Base-by-base conservation (phyloP, 2,329 filamentous ascomycete genomes). In the Lachnellula suecica region DNA sequence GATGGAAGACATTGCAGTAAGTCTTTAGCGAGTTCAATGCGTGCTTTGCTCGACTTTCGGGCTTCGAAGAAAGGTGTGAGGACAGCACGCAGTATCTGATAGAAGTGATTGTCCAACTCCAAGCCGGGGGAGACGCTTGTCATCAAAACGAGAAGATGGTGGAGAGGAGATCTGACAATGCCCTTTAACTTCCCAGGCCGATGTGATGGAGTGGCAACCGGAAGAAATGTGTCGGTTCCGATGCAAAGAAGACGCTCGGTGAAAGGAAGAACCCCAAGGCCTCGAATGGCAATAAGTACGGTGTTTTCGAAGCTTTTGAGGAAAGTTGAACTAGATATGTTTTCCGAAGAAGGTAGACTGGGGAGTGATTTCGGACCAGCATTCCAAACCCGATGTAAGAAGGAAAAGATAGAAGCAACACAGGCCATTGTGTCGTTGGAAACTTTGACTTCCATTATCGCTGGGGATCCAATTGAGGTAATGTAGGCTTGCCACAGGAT, bases 401-500 rank as follows among this genome's bases (percentile, higher is more conserved):
- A 71, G 38, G 83, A 83, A 45, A 93, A 78, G 20, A 91, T 77
- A 38, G 83, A 78, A 20, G 88, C 86, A 56, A 96, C 79, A 53
- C 92, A 93, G 55, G 84, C 81, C 64, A 89, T 88, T 1, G 91
- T 89, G 56, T 97, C 93, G 11, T 81, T 81, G 0, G 91, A 91
- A 6, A 92, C 85, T 63, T 93, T 96, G 61, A 99, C 87, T 70
- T 99, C 94, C 70, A 96, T 96, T 38, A 79, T 80, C 22, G 86
- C 86, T 35, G 88, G 88, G 44, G 81, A 79, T 2, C 84, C 79
- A 23, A 91, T 74, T 1, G 85, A 81, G 3, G 75, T 72, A 40
- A 89, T 75, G 11, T 91, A 73, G 1, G 79, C 74, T 24, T 73
- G 68, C 86, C 86, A 89, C 34, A 89, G 74, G 7, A 71, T 74